These are phyloP conservation scores for Pestalotiopsis sp. DNA, from an alignment of 2,329 filamentous ascomycete genomes.

Conservation along the genomic window DNA sequence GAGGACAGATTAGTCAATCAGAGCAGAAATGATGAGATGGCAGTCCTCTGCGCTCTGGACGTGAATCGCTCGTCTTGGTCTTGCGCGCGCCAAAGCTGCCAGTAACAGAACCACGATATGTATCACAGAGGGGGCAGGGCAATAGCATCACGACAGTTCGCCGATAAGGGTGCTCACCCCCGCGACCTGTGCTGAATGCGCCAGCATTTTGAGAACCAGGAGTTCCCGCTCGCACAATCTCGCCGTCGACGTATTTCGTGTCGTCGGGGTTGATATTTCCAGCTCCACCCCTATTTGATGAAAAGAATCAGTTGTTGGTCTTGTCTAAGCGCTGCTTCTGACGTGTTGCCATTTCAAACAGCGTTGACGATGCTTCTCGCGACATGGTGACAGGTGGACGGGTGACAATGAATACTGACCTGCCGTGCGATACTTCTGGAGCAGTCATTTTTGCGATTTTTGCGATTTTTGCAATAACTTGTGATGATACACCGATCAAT, in stretches of 20 bases:
- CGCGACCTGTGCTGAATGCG: slow-evolving; percentile 58
- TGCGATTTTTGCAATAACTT: not conserved
- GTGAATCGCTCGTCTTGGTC: not conserved
- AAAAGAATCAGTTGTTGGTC: not conserved
- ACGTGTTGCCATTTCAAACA: not conserved
- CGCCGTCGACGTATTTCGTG: slow-evolving; percentile 62
- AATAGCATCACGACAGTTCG: not conserved
- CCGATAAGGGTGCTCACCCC: slow-evolving; percentile 42
- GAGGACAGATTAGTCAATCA: not conserved
- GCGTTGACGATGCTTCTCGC: not conserved
- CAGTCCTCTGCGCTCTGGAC: not conserved
- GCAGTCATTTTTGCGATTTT: slow-evolving; percentile 27
- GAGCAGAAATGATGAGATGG: not conserved
- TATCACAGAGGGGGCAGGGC: not conserved
- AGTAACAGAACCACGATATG: not conserved
- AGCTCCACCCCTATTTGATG: slow-evolving; percentile 45
- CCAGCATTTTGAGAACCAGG: slow-evolving; percentile 59
- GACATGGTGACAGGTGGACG: not conserved
- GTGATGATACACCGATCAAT: not conserved
- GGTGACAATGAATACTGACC: slow-evolving; percentile 20
- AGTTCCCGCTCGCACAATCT: slow-evolving; percentile 56
- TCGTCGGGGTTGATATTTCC: slow-evolving; percentile 61
- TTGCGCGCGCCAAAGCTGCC: not conserved
- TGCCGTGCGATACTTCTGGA: slow-evolving; percentile 58
- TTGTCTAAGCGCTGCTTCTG: not conserved